Conservation (phyloP, 2,329 filamentous ascomycete genomes). For the Zalaria sp. region DNA sequence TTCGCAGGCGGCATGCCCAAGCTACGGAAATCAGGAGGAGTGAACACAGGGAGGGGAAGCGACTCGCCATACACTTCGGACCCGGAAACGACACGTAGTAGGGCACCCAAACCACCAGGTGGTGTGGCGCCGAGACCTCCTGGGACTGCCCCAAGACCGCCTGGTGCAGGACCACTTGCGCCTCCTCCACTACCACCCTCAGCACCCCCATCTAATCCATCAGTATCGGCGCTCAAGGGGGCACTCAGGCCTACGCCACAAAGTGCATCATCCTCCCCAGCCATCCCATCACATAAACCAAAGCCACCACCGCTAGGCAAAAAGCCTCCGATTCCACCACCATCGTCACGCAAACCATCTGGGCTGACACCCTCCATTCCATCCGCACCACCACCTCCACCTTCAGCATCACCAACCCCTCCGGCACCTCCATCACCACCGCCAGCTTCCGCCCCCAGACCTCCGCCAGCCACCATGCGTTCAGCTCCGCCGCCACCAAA, state of each 20-base stretch:
- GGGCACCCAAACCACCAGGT: constrained; percentile 14
- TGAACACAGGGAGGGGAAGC: constrained; percentile 42
- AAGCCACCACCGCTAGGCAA: constrained; percentile 67
- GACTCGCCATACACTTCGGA: constrained; percentile 70
- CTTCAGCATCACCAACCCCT: constrained; percentile 53
- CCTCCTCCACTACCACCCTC: constrained; percentile 27
- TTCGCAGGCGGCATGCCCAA: constrained; percentile 96
- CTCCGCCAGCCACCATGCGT: constrained; percentile 10
- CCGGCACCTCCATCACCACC: constrained; percentile 23
- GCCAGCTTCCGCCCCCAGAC: constrained; percentile 12
- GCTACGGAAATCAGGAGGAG: constrained; percentile 69
- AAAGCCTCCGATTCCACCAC: constrained; percentile 49
- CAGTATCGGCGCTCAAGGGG: constrained; percentile 34
- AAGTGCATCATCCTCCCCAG: constrained; percentile 43
- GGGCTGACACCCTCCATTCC: constrained; percentile 25
- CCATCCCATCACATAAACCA: constrained; percentile 37
- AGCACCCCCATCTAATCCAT: constrained; percentile 44
- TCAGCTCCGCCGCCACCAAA: constrained; percentile 17
- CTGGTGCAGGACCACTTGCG: constrained; percentile 37
- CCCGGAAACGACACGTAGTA: constrained; percentile 47
- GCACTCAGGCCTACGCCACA: constrained; percentile 44
- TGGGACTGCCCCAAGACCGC: constrained; percentile 19
- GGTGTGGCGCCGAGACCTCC: constrained; percentile 35
- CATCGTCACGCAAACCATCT: constrained; percentile 43
- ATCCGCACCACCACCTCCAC: constrained; percentile 18